Evolutionary conservation across 306 rosid species (phyloP).

Genomic region (Morella rubra): DNA sequence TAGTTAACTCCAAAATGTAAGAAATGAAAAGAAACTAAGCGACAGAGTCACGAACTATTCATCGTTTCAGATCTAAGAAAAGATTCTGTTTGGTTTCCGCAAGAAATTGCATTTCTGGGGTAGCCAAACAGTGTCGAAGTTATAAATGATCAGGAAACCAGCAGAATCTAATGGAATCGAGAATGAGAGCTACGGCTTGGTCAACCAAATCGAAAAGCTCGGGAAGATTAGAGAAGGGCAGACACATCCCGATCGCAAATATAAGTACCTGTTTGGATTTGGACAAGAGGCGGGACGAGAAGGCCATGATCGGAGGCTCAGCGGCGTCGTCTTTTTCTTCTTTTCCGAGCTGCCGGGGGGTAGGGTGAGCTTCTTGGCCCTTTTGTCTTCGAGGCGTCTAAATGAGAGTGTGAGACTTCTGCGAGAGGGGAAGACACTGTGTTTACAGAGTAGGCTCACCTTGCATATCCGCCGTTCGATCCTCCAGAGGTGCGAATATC

Average conservation of each 20-base stretch:
- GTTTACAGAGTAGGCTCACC: no score
- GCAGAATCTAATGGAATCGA: background rate
- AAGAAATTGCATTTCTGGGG: background rate
- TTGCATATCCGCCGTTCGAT: no score
- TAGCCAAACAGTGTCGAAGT: background rate
- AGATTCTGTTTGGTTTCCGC: background rate
- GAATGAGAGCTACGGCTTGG: background rate
- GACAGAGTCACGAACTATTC: background rate
- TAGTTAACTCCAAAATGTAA: background rate
- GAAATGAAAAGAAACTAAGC: background rate
- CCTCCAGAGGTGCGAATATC: no score
- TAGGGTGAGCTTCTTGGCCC: background rate
- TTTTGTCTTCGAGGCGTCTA: background rate
- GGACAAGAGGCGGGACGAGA: constrained; percentile 65
- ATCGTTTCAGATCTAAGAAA: constrained; percentile 1
- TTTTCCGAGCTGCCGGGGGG: constrained; percentile 13
- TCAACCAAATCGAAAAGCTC: background rate
- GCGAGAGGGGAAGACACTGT: no score
- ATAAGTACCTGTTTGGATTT: constrained; percentile 60
- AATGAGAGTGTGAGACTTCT: background rate
- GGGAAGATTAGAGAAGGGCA: background rate
- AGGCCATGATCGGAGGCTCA: constrained; percentile 64
- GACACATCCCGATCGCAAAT: constrained; percentile 4
- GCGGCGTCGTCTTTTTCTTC: constrained; percentile 22
- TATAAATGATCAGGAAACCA: background rate